These are phyloP conservation scores for Fragaria nilgerrensis DNA, from an alignment of 306 rosid genomes.

Conservation along the genomic window DNA sequence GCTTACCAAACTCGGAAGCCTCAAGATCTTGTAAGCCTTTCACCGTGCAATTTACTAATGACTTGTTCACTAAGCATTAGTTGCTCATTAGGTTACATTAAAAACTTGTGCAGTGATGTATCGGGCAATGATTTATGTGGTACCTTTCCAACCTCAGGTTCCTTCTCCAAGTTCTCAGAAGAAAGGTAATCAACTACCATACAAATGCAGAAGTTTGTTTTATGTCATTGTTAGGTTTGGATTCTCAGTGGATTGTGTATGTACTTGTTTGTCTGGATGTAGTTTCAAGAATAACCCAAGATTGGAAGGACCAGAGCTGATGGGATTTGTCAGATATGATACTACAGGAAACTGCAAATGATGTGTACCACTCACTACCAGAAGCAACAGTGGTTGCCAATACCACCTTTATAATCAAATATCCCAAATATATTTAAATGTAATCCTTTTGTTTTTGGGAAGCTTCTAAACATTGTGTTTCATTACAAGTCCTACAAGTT, in stretches of 20 bases:
- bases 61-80: neutral
- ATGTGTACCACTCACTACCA: conserved; percentile 9
- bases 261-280: conserved; percentile 23
- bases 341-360: conserved; percentile 65
- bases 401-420: neutral
- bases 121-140: conserved; percentile 81
- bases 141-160: conserved; percentile 66
- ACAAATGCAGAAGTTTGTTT: neutral
- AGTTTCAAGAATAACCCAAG: conserved; percentile 86
- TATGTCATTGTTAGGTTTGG: neutral
- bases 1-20: conserved; percentile 63
- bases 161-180: conserved; percentile 69
- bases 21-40: conserved; percentile 62
- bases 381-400: conserved; percentile 26
- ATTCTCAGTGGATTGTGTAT: neutral
- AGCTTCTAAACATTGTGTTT: neutral
- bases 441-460: neutral
- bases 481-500: neutral
- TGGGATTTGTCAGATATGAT: conserved; percentile 91
- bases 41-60: neutral
- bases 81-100: neutral
- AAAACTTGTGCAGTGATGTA: conserved; percentile 50
- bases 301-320: conserved; percentile 77
- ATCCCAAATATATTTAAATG: neutral
- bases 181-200: conserved; percentile 42